phyloP scores from a whole-genome alignment of 2,329 filamentous ascomycete species.

The Paecilomyces sp. region DNA sequence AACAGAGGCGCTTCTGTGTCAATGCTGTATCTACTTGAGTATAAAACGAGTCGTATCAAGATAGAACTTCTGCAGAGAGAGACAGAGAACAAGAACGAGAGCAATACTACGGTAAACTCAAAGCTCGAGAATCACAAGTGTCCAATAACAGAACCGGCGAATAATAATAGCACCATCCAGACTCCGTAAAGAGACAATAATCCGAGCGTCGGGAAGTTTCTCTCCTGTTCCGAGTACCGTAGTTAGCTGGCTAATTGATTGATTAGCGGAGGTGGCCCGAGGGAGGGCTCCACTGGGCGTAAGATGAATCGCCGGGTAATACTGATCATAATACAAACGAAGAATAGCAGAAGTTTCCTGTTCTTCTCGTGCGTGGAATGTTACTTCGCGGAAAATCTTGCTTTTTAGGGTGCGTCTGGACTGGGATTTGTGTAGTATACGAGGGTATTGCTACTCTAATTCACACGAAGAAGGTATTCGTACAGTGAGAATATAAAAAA shows the following conservation, averaged over 20 bases:
- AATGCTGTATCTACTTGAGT: neutral
- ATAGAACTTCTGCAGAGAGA: too few species aligned
- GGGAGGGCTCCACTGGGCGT: neutral
- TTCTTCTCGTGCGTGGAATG: neutral
- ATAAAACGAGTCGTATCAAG: too few species aligned
- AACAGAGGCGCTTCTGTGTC: neutral
- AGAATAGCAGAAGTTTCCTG: neutral
- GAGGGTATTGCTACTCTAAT: too few species aligned
- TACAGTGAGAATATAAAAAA: too few species aligned
- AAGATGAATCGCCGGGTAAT: neutral
- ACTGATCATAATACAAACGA: neutral
- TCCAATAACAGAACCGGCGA: neutral
- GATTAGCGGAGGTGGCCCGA: neutral
- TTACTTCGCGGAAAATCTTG: neutral
- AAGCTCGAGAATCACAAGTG: neutral
- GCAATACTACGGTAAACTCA: neutral
- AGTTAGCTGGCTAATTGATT: neutral
- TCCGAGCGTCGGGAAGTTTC: neutral
- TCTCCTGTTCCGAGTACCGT: neutral
- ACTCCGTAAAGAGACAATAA: neutral
- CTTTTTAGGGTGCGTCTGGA: neutral
- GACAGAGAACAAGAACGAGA: too few species aligned
- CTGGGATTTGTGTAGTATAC: too few species aligned
- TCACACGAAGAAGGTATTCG: too few species aligned
- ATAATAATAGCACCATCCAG: neutral